Base-by-base conservation (phyloP, 1,284 basidiomycete genomes). In the Moesziomyces globuligerus region DNA sequence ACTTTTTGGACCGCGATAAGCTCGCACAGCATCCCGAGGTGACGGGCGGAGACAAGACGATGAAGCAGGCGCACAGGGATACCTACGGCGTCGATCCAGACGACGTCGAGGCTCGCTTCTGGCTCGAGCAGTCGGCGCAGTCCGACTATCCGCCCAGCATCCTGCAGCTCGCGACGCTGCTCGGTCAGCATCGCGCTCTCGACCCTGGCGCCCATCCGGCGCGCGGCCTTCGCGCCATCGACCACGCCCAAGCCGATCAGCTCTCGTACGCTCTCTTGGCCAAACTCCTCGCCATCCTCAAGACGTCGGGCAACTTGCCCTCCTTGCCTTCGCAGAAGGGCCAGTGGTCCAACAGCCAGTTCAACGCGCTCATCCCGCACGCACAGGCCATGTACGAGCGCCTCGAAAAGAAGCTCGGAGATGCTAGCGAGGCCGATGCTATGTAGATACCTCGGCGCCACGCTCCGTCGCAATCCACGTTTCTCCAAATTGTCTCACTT, bases 1-100 rank as follows among this genome's bases (percentile, higher is more conserved):
- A 75, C 50, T 72, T 78, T 23, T 18, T 70, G 26, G 62, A 66
- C 34, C 50, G 59, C 36, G 66, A 62, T 48, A 62, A 51, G 45
- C 58, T 69, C 48, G 59, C 59, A 18, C 51, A 58, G 46, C 66
- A 69, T 32, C 51, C 60, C 1, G 59, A 62, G 4, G 66, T 69
- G 18, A 58, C 32, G 15, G 42, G 44, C 24, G 54, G 60, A 10
- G 51, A 61, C 55, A 55, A 55, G 41, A 66, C 65, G 15, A 58
- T 66, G 47, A 70, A 75, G 48, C 48, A 67, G 39, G 54, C 54
- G 15, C 76, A 78, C 51, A 55, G 53, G 24, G 50, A 50, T 6
- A 58, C 52, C 15, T 75, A 70, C 47, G 76, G 76, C 10, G 62
- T 78, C 17, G 49, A 67, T 7, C 64, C 76, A 1, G 65, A 78